A percentile compares a stretch with the other conserved stretches of the same genome.
Evolutionary conservation across 192 early-diverging fungal genomes (phyloP).

Genomic region (Backusella luteola): DNA sequence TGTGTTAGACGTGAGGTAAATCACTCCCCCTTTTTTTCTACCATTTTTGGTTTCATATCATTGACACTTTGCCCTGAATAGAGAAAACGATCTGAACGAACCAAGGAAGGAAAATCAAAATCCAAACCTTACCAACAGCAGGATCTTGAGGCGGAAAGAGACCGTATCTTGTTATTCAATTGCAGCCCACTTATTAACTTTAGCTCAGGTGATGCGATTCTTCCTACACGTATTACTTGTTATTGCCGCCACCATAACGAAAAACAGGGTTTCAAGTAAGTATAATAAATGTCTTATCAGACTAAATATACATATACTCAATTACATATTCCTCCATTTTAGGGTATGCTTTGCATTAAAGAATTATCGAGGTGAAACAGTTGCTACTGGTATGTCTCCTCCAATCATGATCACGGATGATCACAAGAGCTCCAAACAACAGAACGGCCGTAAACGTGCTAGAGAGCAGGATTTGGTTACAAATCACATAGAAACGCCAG

Average conservation of each 20-base stretch:
- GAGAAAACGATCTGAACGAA: constrained; percentile 63
- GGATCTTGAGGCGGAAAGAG: constrained; percentile 66
- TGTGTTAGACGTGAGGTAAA: constrained; percentile 79
- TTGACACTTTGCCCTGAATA: not conserved
- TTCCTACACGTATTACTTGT: constrained; percentile 95
- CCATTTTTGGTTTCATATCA: not conserved
- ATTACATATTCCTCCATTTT: not conserved
- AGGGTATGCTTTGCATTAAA: constrained; percentile 71
- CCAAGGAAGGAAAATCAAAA: constrained; percentile 43
- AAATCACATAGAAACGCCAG: not conserved
- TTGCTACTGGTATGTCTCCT: constrained; percentile 81
- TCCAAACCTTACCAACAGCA: constrained; percentile 44
- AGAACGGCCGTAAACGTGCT: constrained; percentile 10
- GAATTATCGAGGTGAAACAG: constrained; percentile 59
- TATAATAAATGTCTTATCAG: not conserved
- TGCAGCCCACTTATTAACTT: constrained; percentile 84
- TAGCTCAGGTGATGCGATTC: constrained; percentile 79
- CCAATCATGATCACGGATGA: constrained; percentile 97
- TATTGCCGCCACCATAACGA: constrained; percentile 95
- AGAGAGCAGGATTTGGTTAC: not conserved
- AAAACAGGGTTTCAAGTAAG: constrained; percentile 74
- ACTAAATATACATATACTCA: not conserved
- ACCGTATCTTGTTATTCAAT: constrained; percentile 87
- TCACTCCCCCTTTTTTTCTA: not conserved
- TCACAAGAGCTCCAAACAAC: constrained; percentile 79